Base-by-base conservation (phyloP, 2,329 filamentous ascomycete genomes). In the Leptographium radiaticola region DNA sequence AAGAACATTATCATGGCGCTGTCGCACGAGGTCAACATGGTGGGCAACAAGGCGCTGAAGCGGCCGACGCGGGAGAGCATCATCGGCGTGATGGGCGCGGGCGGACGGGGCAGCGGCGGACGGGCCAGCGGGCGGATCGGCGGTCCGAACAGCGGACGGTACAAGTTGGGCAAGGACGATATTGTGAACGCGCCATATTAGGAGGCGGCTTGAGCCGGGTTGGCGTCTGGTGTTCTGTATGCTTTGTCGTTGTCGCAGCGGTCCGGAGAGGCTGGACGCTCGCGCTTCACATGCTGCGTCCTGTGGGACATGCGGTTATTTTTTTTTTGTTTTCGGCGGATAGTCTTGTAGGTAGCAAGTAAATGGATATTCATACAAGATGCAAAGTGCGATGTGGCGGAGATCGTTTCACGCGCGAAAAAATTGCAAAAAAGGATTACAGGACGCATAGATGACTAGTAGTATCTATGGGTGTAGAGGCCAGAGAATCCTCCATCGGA, bases 11-110 rank as follows among this genome's bases (percentile, higher is more conserved):
- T 98, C 63, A 91, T 98, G 39, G 93, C 93, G 1, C 73, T 98
- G 59, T 90, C 93, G 2, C 95, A 98, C 65, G 90, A 97, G 68
- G 93, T 98, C 61, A 94, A 96, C 69, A 97, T 97, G 90, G 88
- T 98, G 13, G 86, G 84, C 47, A 90, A 91, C 69, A 80, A 85
- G 62, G 84, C 82, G 55, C 79, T 98, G 64, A 88, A 88, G 75
- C 84, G 84, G 64, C 89, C 91, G 1, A 97, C 93, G 1, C 76
- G 93, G 40, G 89, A 98, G 73, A 96, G 89, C 67, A 97, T 98
- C 66, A 87, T 87, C 16, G 75, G 80, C 51, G 53, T 54, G 50
- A 60, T 13, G 25, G 58, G 30, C 38, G 76, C 66, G 53, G 66
- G 59, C 58, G 38, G 49, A 13, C 44, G 53, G 15, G 30, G 45